These are phyloP conservation scores for Wallacemonas rigidus DNA, from an alignment of 208 protist genomes.

Conservation along the genomic window DNA sequence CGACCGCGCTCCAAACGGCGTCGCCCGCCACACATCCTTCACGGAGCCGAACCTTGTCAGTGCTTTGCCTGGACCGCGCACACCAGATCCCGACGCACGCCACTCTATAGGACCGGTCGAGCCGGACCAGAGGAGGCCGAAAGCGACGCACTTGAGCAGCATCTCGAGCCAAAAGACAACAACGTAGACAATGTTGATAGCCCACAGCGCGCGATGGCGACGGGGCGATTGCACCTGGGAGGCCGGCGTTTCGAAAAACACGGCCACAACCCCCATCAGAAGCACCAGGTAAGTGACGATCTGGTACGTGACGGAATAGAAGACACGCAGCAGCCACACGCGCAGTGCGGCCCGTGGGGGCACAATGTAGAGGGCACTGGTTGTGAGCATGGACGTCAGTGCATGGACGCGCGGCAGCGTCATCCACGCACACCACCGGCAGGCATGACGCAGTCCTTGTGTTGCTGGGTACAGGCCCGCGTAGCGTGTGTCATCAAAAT, in stretches of 20 bases:
- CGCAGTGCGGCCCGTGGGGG: conserved; percentile 28
- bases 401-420: background rate
- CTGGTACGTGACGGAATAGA: conserved; percentile 42
- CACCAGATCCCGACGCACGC: no score
- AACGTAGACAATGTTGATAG: conserved; percentile 48
- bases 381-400: background rate
- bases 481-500: no score
- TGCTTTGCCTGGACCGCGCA: no score
- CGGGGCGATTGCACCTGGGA: background rate
- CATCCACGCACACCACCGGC: background rate
- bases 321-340: conserved; percentile 24
- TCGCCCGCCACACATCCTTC: no score
- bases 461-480: no score
- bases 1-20: background rate
- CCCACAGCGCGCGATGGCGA: conserved; percentile 16
- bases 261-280: conserved; percentile 36
- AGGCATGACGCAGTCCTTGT: background rate
- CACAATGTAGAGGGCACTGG: background rate
- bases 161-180: conserved; percentile 62
- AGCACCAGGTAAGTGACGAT: conserved; percentile 36
- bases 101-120: conserved; percentile 29
- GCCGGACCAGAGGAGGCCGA: conserved; percentile 32
- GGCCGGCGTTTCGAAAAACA: conserved; percentile 56
- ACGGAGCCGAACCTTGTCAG: no score
- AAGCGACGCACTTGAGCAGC: conserved; percentile 52